These are phyloP conservation scores for Tetrahymena borealis DNA, from an alignment of 73 alveolate genomes.

Conservation along the genomic window DNA sequence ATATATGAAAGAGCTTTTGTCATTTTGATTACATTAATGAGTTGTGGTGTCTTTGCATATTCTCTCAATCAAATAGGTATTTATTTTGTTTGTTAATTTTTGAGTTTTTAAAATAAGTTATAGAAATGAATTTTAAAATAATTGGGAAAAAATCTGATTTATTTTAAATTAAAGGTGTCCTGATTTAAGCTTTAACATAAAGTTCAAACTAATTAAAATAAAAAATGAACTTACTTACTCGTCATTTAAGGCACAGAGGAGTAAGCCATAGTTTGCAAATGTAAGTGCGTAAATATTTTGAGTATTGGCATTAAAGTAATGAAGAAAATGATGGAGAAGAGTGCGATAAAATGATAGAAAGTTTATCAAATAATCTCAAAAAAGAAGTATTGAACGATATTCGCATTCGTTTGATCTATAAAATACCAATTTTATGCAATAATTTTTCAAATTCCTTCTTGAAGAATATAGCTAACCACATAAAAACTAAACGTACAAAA, in stretches of 20 bases:
- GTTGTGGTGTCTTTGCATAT: constrained; percentile 45
- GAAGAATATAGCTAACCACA: background rate
- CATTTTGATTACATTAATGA: constrained; percentile 37
- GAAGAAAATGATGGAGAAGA: background rate
- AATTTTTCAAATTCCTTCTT: background rate
- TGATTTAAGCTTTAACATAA: background rate
- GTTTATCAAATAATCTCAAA: background rate
- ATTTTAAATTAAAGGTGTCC: background rate
- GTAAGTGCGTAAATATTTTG: background rate
- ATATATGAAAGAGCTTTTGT: constrained; percentile 61
- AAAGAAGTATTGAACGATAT: background rate
- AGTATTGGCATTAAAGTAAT: background rate
- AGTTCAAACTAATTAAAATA: background rate
- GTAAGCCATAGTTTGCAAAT: background rate
- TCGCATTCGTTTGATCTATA: background rate
- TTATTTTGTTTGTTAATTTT: no score
- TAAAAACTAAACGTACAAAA: background rate
- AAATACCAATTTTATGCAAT: background rate
- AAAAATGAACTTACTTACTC: background rate
- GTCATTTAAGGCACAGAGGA: background rate
- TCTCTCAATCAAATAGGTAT: constrained; percentile 27
- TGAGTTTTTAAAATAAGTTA: no score
- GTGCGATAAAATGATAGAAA: background rate
- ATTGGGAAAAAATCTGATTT: background rate
- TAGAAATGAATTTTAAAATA: no score